Evolutionary conservation across 352 stramenopile species (phyloP).

Genomic region (Bremia lactucae): DNA sequence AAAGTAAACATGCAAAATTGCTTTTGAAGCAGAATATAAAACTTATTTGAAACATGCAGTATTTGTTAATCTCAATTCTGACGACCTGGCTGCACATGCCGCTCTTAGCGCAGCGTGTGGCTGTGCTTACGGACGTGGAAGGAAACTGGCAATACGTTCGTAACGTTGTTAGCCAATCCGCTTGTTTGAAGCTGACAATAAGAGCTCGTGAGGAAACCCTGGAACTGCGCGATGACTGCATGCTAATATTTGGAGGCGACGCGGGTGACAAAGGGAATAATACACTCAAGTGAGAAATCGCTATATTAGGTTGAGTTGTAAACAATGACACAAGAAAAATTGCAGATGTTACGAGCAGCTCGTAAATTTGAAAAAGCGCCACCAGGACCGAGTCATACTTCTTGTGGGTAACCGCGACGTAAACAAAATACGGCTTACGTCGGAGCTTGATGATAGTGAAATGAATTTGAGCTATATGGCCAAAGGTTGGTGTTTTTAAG

Average conservation of each 20-base stretch:
- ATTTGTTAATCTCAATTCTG: background rate
- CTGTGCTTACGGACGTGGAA: constrained; percentile 70
- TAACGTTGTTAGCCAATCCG: constrained; percentile 47
- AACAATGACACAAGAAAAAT: background rate
- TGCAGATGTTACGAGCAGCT: constrained; percentile 71
- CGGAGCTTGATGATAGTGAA: constrained; percentile 65
- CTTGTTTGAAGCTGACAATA: constrained; percentile 35
- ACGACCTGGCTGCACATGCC: background rate
- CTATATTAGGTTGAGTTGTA: background rate
- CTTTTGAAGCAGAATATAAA: too few species aligned
- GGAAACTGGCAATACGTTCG: constrained; percentile 75
- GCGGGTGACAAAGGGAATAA: constrained; percentile 85
- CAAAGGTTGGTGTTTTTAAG: constrained; percentile 19
- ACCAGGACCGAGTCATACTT: constrained; percentile 84
- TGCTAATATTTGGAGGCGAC: constrained; percentile 88
- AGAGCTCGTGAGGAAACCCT: constrained; percentile 24
- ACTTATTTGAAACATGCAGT: too few species aligned
- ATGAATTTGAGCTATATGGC: constrained; percentile 55
- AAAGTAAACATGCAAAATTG: too few species aligned
- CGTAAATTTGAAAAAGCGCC: constrained; percentile 74
- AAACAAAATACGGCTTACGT: constrained; percentile 88
- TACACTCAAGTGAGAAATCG: constrained; percentile 59
- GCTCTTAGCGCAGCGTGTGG: constrained; percentile 29
- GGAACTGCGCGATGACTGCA: constrained; percentile 51
- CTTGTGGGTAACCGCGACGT: constrained; percentile 90